phyloP scores from a whole-genome alignment of 208 protist species.

The Lotmaria passim region DNA sequence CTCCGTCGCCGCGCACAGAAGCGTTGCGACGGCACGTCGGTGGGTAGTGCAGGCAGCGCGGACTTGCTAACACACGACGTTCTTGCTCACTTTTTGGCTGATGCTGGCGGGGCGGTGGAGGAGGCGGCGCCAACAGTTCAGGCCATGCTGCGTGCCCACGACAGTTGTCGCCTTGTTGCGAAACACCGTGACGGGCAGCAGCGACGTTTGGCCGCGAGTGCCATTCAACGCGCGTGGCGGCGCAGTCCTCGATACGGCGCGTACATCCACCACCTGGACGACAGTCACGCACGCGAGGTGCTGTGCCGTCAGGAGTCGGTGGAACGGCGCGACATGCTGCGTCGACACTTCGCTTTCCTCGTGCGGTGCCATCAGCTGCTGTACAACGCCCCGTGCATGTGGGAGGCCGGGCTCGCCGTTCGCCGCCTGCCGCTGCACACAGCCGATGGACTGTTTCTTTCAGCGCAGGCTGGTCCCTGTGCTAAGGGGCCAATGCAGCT shows the following conservation, averaged over 20 bases:
- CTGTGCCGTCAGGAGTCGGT: conserved; percentile 55
- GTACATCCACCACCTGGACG: conserved; percentile 26
- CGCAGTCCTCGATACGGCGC: conserved; percentile 24
- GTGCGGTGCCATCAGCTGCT: conserved; percentile 62
- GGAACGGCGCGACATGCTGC: conserved; percentile 67
- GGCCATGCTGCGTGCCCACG: conserved; percentile 15
- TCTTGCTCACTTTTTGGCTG: not conserved
- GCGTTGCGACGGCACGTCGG: not conserved
- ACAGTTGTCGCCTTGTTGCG: conserved; percentile 4
- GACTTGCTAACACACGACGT: not conserved
- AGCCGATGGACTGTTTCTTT: conserved; percentile 32
- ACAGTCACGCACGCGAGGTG: conserved; percentile 39
- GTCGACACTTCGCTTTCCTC: conserved; percentile 50
- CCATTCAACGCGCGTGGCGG: conserved; percentile 63
- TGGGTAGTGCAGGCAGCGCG: not conserved
- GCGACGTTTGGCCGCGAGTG: conserved; percentile 19
- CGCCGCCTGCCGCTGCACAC: conserved; percentile 42
- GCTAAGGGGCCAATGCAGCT: conserved; percentile 2
- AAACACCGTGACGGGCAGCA: not conserved
- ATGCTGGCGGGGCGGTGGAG: not conserved
- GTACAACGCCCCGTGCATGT: conserved; percentile 61
- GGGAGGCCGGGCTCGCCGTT: conserved; percentile 32
- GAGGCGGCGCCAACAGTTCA: not conserved
- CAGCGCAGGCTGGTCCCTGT: not conserved
- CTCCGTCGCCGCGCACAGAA: not conserved